Base-by-base conservation (phyloP, 2,329 filamentous ascomycete species). In the Xylaria sp. region DNA sequence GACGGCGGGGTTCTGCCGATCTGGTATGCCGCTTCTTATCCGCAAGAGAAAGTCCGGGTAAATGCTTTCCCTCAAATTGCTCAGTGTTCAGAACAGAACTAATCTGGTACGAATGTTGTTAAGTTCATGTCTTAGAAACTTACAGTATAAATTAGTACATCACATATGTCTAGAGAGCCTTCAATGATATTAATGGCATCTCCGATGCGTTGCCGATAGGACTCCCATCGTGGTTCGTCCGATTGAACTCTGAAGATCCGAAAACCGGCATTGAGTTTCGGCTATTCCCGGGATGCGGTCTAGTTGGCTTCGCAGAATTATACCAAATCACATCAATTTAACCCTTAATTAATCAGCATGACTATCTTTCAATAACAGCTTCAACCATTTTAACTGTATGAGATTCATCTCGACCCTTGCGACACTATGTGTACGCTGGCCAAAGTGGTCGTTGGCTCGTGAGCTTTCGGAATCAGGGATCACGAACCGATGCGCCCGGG, bases 251-350 rank as follows among this genome's bases (percentile, higher is more conserved):
- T 23, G 2, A 46, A 37, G 56, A 39, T 20, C 66, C 58, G 66
- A 61, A 32, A 57, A 37, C 37, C 68, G 68, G 68, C 56, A 70
- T 44, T 65, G 28, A 15, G 23, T 5, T 58, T 70, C 65, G 68
- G 68, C 51, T 65, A 56, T 57, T 70, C 8, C 54, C 58, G 64
- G 62, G 20, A 25, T 34, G 13, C 6, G 34, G 57, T 52, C 23
- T 8, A 18, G 39, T 23, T 37, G 25, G 25, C 37, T 48, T 59
- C 32, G 61, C 55, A 68, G 41, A 65, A 56, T 50, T n/a, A 55
- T 41, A 39, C 54, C 20, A 57, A 10, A 8, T 6, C 2, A 9
- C 10, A 37, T 51, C 23, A 7, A 32, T 51, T 44, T 50, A 60
- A 64, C 58, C 39, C 32, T 44, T 48, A 54, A 48, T 50, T 13